A percentile compares a stretch with the other conserved stretches of the same genome.
These are phyloP conservation scores for Claviceps sp. DNA, from an alignment of 2,329 filamentous ascomycete genomes.

Conservation along the genomic window DNA sequence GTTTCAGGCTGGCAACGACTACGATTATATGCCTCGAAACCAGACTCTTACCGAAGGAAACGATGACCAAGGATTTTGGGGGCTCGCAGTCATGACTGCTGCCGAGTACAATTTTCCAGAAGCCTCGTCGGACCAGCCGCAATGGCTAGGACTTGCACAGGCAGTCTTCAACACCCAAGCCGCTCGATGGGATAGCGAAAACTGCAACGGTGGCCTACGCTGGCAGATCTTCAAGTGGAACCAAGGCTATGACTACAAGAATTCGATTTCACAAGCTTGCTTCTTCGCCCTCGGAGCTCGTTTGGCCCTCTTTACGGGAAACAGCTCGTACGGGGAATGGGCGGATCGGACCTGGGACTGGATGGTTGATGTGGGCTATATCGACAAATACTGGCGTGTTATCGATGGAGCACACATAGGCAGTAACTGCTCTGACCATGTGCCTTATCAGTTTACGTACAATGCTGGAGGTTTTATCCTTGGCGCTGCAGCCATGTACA, in stretches of 20 bases:
- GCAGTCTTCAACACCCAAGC: conserved; percentile 73
- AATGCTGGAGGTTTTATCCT: conserved; percentile 54
- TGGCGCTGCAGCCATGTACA: conserved; percentile 56
- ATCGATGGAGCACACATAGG: conserved; percentile 48
- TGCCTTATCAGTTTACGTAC: conserved; percentile 55
- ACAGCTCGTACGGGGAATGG: conserved; percentile 66
- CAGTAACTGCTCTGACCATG: conserved; percentile 43
- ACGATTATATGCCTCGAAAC: conserved; percentile 67
- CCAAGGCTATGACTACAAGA: conserved; percentile 67
- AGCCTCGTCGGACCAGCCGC: conserved; percentile 39
- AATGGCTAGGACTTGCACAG: conserved; percentile 61
- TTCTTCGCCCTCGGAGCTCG: conserved; percentile 53
- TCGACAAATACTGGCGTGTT: conserved; percentile 44
- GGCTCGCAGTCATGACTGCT: conserved; percentile 54
- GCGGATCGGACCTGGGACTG: conserved; percentile 61
- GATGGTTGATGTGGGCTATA: conserved; percentile 43
- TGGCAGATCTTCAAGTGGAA: conserved; percentile 84
- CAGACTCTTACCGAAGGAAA: conserved; percentile 58
- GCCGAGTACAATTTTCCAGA: conserved; percentile 56
- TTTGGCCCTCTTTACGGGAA: conserved; percentile 63
- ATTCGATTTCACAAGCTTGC: conserved; percentile 48
- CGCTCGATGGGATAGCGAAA: conserved; percentile 53
- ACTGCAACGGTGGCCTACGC: conserved; percentile 62
- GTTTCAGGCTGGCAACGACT: conserved; percentile 57
- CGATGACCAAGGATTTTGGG: conserved; percentile 68